phyloP scores from a whole-genome alignment of 2,329 filamentous ascomycete genomes.

The Clarireedia paspali region DNA sequence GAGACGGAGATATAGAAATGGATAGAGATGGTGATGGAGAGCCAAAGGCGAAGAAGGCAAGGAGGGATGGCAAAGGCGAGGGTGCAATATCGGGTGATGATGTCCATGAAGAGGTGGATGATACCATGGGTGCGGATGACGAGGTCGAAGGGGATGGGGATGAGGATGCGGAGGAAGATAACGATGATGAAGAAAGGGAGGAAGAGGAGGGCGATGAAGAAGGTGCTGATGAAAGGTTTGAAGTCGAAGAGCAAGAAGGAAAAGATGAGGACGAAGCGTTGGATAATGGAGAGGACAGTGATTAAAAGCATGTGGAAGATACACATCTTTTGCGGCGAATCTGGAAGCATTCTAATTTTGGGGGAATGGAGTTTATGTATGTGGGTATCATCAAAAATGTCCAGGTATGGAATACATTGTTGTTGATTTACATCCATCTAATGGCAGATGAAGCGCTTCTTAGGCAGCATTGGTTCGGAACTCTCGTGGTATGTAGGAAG shows the following conservation, averaged over 20 bases:
- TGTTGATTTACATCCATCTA: not conserved
- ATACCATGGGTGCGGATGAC: slow-evolving; percentile 43
- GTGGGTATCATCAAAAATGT: slow-evolving; percentile 1
- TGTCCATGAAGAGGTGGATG: slow-evolving; percentile 26
- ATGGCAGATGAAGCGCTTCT: too few species aligned
- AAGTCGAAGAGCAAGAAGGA: slow-evolving; percentile 46
- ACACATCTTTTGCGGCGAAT: not conserved
- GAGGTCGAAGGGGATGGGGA: slow-evolving; percentile 32
- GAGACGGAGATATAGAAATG: slow-evolving; percentile 33
- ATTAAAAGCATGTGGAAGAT: slow-evolving; percentile 14
- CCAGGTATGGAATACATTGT: not conserved
- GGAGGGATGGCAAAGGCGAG: slow-evolving; percentile 32
- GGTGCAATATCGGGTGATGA: slow-evolving; percentile 8
- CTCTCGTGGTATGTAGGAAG: too few species aligned
- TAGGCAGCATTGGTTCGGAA: too few species aligned
- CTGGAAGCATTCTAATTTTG: not conserved
- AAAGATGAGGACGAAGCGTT: slow-evolving; percentile 48
- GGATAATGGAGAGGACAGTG: slow-evolving; percentile 47
- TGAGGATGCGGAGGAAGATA: slow-evolving; percentile 33
- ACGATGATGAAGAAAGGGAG: slow-evolving; percentile 39
- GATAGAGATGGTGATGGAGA: slow-evolving; percentile 21
- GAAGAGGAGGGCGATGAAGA: slow-evolving; percentile 46
- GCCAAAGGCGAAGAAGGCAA: slow-evolving; percentile 7
- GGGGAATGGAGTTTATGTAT: not conserved
- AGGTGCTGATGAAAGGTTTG: slow-evolving; percentile 46